Conservation (phyloP, 1,284 basidiomycete species). For the Irpex sp. region DNA sequence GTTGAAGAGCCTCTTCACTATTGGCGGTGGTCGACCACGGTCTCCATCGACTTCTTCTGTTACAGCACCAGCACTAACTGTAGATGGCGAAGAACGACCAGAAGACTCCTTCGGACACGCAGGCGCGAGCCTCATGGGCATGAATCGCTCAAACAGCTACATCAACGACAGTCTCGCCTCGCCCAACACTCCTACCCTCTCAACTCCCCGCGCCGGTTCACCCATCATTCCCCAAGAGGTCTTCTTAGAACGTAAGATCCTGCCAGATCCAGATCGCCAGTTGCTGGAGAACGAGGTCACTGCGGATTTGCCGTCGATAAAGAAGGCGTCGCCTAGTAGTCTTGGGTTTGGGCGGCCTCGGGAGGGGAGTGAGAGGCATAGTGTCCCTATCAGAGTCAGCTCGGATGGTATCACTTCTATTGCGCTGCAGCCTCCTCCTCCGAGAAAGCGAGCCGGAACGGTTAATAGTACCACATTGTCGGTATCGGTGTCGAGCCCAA, state of each 20-base stretch:
- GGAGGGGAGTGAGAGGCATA: background rate
- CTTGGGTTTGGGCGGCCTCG: background rate
- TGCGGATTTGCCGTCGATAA: background rate
- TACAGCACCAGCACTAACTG: slow-evolving; percentile 19
- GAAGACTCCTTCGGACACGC: slow-evolving; percentile 50
- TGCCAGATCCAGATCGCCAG: slow-evolving; percentile 36
- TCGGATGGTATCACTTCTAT: slow-evolving; percentile 24
- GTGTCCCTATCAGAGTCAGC: slow-evolving; percentile 11
- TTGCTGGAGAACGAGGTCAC: slow-evolving; percentile 9
- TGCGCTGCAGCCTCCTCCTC: slow-evolving; percentile 54
- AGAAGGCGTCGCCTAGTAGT: background rate
- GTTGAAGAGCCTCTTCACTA: slow-evolving; percentile 53
- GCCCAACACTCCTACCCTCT: slow-evolving; percentile 11
- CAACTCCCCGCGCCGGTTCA: slow-evolving; percentile 16
- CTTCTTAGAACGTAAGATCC: slow-evolving; percentile 45
- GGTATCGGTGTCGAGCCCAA: slow-evolving; percentile 10
- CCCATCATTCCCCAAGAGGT: slow-evolving; percentile 9
- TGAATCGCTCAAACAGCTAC: slow-evolving; percentile 37
- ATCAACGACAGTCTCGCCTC: slow-evolving; percentile 22
- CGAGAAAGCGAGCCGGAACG: slow-evolving; percentile 46
- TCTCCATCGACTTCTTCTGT: slow-evolving; percentile 38
- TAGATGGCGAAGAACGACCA: slow-evolving; percentile 18
- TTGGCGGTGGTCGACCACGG: slow-evolving; percentile 41
- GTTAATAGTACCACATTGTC: slow-evolving; percentile 5
- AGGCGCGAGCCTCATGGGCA: slow-evolving; percentile 48